Percentiles rank a stretch among this genome's conserved stretches.
Evolutionary conservation across 225 moss, liverwort and hornwort species (phyloP).

Genomic region (Neckera pumila): DNA sequence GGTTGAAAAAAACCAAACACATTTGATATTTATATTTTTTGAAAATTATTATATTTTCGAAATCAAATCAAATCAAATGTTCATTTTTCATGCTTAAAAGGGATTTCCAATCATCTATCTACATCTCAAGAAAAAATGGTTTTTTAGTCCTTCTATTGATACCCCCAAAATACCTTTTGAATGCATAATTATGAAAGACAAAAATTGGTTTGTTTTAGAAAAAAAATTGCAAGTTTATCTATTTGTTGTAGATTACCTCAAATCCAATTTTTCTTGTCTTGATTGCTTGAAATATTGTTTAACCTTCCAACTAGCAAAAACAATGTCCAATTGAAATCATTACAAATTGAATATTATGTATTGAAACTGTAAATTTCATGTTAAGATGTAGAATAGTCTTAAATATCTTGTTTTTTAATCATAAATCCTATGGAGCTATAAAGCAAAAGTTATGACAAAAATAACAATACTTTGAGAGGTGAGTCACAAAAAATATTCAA

Average conservation of each 20-base stretch:
- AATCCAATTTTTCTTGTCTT: not conserved
- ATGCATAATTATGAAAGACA: not conserved
- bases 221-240: fast-evolving
- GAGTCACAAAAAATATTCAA: not conserved
- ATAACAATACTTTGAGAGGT: fast-evolving
- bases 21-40: not conserved
- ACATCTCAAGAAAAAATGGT: not conserved
- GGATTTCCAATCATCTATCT: not conserved
- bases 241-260: not conserved
- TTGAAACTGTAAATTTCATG: not conserved
- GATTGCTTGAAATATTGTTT: not conserved
- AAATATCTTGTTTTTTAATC: not conserved
- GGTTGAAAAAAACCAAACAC: not conserved
- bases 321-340: not conserved
- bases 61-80: fast-evolving
- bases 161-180: fast-evolving
- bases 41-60: not conserved
- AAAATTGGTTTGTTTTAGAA: not conserved
- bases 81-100: not conserved
- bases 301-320: not conserved
- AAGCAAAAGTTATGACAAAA: not conserved
- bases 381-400: not conserved
- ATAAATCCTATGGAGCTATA: not conserved
- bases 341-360: not conserved
- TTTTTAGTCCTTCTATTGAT: not conserved